Conservation (phyloP, 192 early-diverging fungal species). For the Coemansia sp. region DNA sequence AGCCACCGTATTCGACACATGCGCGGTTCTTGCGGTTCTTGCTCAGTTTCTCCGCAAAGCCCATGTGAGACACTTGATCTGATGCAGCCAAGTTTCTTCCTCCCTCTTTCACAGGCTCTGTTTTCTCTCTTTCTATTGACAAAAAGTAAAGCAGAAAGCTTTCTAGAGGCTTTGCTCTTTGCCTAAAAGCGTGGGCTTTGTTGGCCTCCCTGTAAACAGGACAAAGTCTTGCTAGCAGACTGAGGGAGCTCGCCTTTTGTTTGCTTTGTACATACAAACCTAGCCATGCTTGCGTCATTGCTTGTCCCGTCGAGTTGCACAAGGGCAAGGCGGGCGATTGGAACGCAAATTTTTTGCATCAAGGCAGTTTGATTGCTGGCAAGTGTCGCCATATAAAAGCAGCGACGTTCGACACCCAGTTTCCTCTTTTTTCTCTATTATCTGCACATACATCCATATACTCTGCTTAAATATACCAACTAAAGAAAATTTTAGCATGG, state of each 20-base stretch:
- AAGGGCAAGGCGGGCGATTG: neutral
- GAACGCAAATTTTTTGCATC: neutral
- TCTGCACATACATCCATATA: neutral
- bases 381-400: neutral
- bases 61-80: no score
- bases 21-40: no score
- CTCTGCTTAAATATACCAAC: neutral
- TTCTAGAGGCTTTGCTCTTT: neutral
- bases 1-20: no score
- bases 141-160: neutral
- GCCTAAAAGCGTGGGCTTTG: neutral
- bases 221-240: no score
- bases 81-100: no score
- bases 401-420: neutral
- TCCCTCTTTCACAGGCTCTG: no score
- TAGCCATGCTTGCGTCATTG: neutral
- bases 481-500: neutral
- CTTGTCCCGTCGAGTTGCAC: neutral
- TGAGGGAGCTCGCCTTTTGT: neutral
- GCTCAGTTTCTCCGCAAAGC: no score
- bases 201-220: no score
- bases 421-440: neutral
- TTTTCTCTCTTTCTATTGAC: neutral
- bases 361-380: neutral
- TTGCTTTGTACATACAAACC: neutral